These are phyloP conservation scores for Aleurites moluccanus DNA, from an alignment of 441 rosid species.

Conservation along the genomic window DNA sequence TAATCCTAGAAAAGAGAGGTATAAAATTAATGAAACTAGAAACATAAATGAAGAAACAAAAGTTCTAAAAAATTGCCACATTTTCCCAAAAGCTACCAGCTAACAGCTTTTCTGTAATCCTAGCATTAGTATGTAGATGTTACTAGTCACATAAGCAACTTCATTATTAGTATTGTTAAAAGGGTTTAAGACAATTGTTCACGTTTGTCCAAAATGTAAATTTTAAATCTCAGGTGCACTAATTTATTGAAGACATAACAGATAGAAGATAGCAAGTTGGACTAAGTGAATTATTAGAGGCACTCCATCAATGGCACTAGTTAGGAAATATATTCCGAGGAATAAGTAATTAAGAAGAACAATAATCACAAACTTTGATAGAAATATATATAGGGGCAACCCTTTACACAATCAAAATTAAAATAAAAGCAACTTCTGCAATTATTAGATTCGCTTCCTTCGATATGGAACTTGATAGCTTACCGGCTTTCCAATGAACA, in stretches of 20 bases:
- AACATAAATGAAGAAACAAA: neutral
- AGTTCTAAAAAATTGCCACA: neutral
- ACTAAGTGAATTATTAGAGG: neutral
- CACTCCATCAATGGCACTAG: neutral
- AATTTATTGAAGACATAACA: neutral
- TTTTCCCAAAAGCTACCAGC: neutral
- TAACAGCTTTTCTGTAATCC: neutral
- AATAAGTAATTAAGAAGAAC: too few species aligned
- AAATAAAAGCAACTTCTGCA: too few species aligned
- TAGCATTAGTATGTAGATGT: neutral
- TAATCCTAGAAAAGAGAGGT: conserved; percentile 45
- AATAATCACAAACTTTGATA: too few species aligned
- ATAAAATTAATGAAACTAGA: neutral
- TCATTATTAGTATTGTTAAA: neutral
- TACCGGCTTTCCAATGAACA: neutral
- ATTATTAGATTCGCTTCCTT: too few species aligned
- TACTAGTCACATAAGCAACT: neutral
- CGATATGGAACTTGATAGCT: too few species aligned
- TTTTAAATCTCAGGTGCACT: neutral
- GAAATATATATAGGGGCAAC: too few species aligned
- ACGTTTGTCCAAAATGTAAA: neutral
- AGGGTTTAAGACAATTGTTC: too few species aligned
- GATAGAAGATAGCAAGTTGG: neutral
- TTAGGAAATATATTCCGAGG: too few species aligned
- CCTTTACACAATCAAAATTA: neutral